Base-by-base conservation (phyloP, 2,329 filamentous ascomycete genomes). In the Erysiphe neolycopersici region DNA sequence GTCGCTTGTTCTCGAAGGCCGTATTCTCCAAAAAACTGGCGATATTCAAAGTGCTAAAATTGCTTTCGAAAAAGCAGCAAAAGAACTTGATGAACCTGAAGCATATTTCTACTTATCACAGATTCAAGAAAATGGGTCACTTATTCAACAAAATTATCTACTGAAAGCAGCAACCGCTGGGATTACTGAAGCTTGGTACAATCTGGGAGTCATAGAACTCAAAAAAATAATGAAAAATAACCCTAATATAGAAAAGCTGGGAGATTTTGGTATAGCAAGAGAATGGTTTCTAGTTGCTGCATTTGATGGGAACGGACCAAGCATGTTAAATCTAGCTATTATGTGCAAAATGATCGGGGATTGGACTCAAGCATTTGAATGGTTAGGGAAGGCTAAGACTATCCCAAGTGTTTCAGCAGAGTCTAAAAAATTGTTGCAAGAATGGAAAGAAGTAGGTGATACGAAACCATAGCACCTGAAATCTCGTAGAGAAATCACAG, bases 31-130 rank as follows among this genome's bases (percentile, higher is more conserved):
- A n/a, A 35, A 42, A 35, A n/a, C 41, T 31, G 41, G 46, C 2
- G 48, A 51, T n/a, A 42, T 12, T 29, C 31, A 44, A 38, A 51
- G 44, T n/a, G 53, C 54, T 1, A 45, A 48, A 14, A 37, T 40
- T 16, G 49, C 46, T 1, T 54, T 57, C n/a, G 43, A 52, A 30
- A 54, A 48, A 44, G 55, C 53, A 10, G 56, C 56, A 3, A 17
- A 54, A 2, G 51, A 55, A 35, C 41, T 54, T 4, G 52, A 58
- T 46, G 49, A 58, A 5, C 50, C 55, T 1, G 16, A 37, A 6
- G 55, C 48, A 5, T 57, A 55, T 43, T 56, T 53, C 43, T 50
- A 54, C 30, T 49, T 58, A n/a, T 52, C 54, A 3, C 42, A 51
- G 17, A 29, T 52, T 1, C 32, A 51, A 36, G 43, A 45, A 16